Conservation (phyloP, 164 flowering plant genomes). For the Dillenia suffruticosa region DNA sequence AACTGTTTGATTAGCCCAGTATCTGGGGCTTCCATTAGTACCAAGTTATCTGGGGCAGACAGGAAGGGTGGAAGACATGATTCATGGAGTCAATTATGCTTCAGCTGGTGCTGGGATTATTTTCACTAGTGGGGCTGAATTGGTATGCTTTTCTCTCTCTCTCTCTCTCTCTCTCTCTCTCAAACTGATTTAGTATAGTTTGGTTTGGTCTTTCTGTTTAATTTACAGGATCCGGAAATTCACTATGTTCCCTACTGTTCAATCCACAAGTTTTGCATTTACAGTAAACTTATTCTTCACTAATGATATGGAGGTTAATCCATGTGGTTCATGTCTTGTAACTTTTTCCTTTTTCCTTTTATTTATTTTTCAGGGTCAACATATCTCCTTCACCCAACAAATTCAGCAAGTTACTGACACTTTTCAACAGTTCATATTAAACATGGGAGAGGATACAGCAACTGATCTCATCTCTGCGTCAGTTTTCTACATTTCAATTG, state of each 20-base stretch:
- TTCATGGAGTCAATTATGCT: slow-evolving; percentile 87
- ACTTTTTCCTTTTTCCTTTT: too few species aligned
- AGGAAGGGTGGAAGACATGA: slow-evolving; percentile 57
- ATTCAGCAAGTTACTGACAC: slow-evolving; percentile 82
- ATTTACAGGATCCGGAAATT: too few species aligned
- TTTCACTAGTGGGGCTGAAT: slow-evolving; percentile 77
- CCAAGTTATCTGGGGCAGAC: slow-evolving; percentile 71
- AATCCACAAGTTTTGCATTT: too few species aligned
- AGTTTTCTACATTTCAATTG: slow-evolving; percentile 73
- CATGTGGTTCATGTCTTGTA: too few species aligned
- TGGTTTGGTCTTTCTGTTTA: too few species aligned
- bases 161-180: neutral
- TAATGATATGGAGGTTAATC: too few species aligned
- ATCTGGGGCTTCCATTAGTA: slow-evolving; percentile 78
- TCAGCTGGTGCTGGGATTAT: slow-evolving; percentile 93
- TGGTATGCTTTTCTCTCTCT: slow-evolving; percentile 39
- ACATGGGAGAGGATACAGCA: slow-evolving; percentile 64
- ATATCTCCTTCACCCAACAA: slow-evolving; percentile 70
- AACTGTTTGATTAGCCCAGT: slow-evolving; percentile 40
- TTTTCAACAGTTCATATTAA: slow-evolving; percentile 53
- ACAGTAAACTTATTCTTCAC: too few species aligned
- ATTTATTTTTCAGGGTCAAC: slow-evolving; percentile 55
- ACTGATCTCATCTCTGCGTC: slow-evolving; percentile 53
- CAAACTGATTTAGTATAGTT: too few species aligned
- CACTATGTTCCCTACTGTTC: neutral